Evolutionary conservation across 2,329 filamentous ascomycete genomes (phyloP), one percentile per base, ranked within the genome.

Genomic region (Septoria petroselini): DNA sequence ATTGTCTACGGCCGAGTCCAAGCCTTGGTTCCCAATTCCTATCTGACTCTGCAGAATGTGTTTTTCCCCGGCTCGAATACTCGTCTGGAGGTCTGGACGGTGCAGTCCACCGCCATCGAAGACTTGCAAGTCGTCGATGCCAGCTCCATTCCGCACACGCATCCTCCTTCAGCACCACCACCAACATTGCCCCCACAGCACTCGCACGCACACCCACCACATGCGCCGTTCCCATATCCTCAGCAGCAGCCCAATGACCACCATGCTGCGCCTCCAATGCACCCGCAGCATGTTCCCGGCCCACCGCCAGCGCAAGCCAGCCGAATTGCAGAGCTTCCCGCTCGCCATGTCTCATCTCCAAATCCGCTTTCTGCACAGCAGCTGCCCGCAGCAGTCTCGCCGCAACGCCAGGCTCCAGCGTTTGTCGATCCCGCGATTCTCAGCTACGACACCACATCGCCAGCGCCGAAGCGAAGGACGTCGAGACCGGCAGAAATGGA

Each of bases 391-490:
- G 44, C 43, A 14, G 46, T 49, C 43, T 39, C 52, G 67, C 71
- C 55, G 59, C 71, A 62, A 25, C 53, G 60, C n/a, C 63, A 62
- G 27, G 65, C 73, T 17, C 41, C 62, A 23, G 62, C 74, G 0
- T 89, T 93, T 62, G 77, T 84, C n/a, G 88, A 94, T 61, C 88
- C 88, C 8, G 88, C 88, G 3, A 94, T 94, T 48, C 66, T 94
- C 38, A 90, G 87, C 64, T 79, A 88, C 65, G 68, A 68, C 15
- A 74, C 61, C 14, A 29, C 55, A 53, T 68, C 61, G 42, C 66
- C 62, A 39, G 60, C 49, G 12, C 57, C 49, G 14, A 57, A 58
- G 25, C 58, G 57, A 43, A 49, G 61, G 3, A 54, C 54, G 15
- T 45, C 57, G 39, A 51, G 52, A 29, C 48, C 60, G 35, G 25